Base-by-base conservation (phyloP, 352 stramenopile genomes). In the Elongisporangium prolatum region DNA sequence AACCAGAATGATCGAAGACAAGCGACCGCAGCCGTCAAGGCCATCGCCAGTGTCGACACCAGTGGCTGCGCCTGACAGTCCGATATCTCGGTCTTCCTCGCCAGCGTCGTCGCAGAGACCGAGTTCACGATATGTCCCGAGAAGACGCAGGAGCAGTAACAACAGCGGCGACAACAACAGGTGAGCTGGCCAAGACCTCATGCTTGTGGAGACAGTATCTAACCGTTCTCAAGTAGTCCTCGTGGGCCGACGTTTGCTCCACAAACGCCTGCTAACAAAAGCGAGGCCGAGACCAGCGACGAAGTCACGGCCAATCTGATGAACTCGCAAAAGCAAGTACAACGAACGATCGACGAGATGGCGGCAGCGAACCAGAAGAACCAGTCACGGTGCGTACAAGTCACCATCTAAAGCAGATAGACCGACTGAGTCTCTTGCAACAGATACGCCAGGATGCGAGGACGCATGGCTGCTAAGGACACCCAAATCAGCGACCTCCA, bases 361-460 rank as follows among this genome's bases (percentile, higher is more conserved):
- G 72, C 71, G n/a, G 64, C 59, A 38, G 72, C 59, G 34, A 75
- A 48, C 22, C 56, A 78, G 28, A 77, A 69, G 52, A 75, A 85
- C 59, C 75, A 79, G 34, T 64, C 68, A 52, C 69, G 71, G 65
- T 86, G 34, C 11, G 5, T 16, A 17, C 34, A 44, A 44, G 9
- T 13, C 10, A 2, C 17, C 34, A 17, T 11, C 34, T 4, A 17
- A 17, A 44, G 34, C 34, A 14, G 3, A 13, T 17, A 11, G 11
- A 44, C 34, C 17, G 34, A 44, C 34, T 17, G 10, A 7, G 14
- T 54, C 21, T 54, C 24, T 48, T 24, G 22, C 2, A n/a, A n/a
- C 50, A 86, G 71, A 44, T 77, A 77, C 48, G 55, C 62, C 10
- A 50, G 25, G 48, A 66, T 78, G 64, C 67, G 63, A 18, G 52